phyloP scores from a whole-genome alignment of 306 rosid genomes.

The Lablab purpureus region DNA sequence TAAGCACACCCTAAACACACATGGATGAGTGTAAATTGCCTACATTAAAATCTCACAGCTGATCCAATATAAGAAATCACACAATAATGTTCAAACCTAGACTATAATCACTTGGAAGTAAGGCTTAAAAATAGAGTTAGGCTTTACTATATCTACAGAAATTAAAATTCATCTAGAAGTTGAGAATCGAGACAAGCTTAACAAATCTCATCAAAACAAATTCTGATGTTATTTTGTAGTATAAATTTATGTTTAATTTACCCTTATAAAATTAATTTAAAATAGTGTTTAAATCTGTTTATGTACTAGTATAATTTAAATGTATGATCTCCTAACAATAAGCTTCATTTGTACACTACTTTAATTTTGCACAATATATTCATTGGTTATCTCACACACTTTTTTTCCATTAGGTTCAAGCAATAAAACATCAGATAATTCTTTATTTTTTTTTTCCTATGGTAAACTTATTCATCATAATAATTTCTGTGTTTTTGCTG shows the following conservation, averaged over 20 bases:
- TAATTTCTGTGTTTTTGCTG: no score
- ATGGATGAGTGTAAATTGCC: neutral
- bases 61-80: neutral
- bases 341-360: neutral
- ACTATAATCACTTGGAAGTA: no score
- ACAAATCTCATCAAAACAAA: no score
- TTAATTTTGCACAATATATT: neutral
- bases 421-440: neutral
- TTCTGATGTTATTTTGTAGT: no score
- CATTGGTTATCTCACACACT: neutral
- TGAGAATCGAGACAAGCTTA: no score
- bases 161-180: no score
- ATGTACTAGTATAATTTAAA: no score
- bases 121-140: no score
- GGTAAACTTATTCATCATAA: neutral
- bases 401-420: neutral
- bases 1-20: neutral
- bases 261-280: no score
- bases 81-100: neutral
- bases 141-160: no score
- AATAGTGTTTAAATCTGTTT: no score
- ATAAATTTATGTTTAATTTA: no score
- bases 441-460: neutral
- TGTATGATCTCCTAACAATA: neutral
- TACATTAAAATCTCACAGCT: conserved; percentile 3